These are phyloP conservation scores for Hirsutella rhossiliensis DNA, from an alignment of 2,329 filamentous ascomycete species.

Conservation along the genomic window DNA sequence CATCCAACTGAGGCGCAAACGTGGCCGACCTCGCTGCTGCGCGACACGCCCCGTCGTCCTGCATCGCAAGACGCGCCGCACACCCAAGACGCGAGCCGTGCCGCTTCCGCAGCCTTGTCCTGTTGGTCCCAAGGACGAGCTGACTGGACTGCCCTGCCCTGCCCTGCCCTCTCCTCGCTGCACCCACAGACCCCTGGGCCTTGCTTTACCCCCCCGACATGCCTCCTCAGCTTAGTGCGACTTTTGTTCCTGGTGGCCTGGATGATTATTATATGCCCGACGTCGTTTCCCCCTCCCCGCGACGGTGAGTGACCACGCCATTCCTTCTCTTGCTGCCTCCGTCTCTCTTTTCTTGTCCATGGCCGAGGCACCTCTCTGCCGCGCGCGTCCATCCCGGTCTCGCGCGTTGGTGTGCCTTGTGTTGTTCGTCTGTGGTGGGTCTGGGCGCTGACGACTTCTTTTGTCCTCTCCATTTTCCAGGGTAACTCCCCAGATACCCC, in stretches of 20 bases:
- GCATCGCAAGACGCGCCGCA: too few species aligned
- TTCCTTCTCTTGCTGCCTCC: neutral
- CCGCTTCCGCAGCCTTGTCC: too few species aligned
- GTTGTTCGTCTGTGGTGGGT: slow-evolving; percentile 13
- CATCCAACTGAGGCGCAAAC: too few species aligned
- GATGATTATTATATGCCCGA: slow-evolving; percentile 52
- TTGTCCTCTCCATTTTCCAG: slow-evolving; percentile 32
- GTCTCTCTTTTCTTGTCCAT: neutral
- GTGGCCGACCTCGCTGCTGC: too few species aligned
- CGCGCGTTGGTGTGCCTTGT: slow-evolving; percentile 2
- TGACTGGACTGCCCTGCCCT: too few species aligned
- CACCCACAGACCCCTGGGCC: neutral
- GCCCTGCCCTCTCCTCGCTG: neutral
- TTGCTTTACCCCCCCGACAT: slow-evolving; percentile 5
- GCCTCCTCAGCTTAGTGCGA: slow-evolving; percentile 32
- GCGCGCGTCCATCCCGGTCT: neutral
- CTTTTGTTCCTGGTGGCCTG: slow-evolving; percentile 44
- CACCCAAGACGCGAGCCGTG: too few species aligned
- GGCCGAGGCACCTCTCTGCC: neutral
- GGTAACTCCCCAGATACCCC: slow-evolving; percentile 88
- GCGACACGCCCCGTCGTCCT: too few species aligned
- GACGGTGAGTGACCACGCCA: slow-evolving; percentile 31
- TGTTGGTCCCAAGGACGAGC: too few species aligned
- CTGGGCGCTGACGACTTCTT: slow-evolving; percentile 23
- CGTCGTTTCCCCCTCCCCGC: slow-evolving; percentile 43